Evolutionary conservation across 2,329 filamentous ascomycete genomes (phyloP).

Genomic region (Xylariaceae sp.): DNA sequence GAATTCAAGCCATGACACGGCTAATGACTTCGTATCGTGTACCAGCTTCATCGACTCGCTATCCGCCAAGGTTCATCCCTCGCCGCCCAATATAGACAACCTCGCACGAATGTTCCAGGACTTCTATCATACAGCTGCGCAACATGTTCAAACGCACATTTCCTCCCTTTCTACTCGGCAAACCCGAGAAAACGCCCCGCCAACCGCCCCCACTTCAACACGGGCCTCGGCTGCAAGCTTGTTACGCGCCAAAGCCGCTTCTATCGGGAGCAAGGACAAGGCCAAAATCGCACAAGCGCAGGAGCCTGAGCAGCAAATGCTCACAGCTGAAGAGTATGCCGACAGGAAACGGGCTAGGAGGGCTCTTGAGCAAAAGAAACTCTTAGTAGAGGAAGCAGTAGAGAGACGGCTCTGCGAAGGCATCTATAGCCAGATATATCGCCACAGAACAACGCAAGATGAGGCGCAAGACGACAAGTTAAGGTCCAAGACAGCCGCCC

Average conservation of each 20-base stretch:
- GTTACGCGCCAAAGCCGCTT: conserved; percentile 50
- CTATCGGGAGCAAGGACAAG: conserved; percentile 49
- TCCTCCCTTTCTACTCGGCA: conserved; percentile 70
- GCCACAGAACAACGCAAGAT: conserved; percentile 85
- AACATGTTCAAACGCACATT: conserved; percentile 82
- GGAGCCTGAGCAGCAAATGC: conserved; percentile 69
- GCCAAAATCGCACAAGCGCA: conserved; percentile 37
- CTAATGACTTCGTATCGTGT: conserved; percentile 21
- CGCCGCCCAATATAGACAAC: conserved; percentile 75
- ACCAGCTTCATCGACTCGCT: conserved; percentile 83
- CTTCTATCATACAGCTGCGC: conserved; percentile 77
- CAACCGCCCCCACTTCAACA: conserved; percentile 49
- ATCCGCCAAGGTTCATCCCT: conserved; percentile 77
- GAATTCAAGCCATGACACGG: conserved; percentile 4
- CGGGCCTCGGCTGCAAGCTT: conserved; percentile 52
- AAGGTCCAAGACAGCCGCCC: conserved; percentile 84
- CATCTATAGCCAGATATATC: conserved; percentile 83
- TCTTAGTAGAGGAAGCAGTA: conserved; percentile 80
- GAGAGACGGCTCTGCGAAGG: conserved; percentile 80
- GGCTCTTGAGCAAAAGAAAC: conserved; percentile 69
- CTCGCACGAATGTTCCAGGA: conserved; percentile 88
- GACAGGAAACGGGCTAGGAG: conserved; percentile 73
- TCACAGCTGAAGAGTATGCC: conserved; percentile 78
- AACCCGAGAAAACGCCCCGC: conserved; percentile 59
- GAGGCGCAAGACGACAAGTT: conserved; percentile 93